Evolutionary conservation across 176 grass and related monocot genomes (phyloP), one percentile per base, ranked within the genome.

Genomic region (Aegilops sharonensis): DNA sequence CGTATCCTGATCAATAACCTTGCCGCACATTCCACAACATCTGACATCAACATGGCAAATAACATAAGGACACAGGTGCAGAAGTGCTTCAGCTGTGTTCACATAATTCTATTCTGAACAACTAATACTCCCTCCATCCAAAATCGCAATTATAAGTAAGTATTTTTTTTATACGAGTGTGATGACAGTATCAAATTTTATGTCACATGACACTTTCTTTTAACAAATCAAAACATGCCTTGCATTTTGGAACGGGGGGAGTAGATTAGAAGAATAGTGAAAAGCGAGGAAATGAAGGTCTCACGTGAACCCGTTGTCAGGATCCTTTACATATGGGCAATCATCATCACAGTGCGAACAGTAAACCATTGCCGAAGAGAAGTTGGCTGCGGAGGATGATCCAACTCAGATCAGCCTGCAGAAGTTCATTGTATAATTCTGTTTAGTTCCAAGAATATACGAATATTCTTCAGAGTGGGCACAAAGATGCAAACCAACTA

Each of bases 1-100:
- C 36, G 93, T 64, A 6, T 95, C 91, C 50, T 94, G 48, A 83
- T 98, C 95, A 71, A 98, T 74, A 84, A 98, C 87, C 85, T 90
- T 98, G 11, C 93, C 95, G 12, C 95, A 98, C 0, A 20, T 34
- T 35, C 37, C 83, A 83, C 95, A 95, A 32, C 91, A 92, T 67
- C 93, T 98, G 87, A 67, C 30, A 81, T 32, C 71, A 92, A 87
- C 25, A 92, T 32, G 47, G 23, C 15, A 59, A 80, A 54, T 18
- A 77, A 76, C 29, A 70, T 69, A 63, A 74, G 25, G 34, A 36
- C 6, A 32, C 3, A 50, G 62, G 75, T 43, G 35, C 48, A 68
- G 21, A 80, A 83, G 57, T 72, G 35, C 47, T 78, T 65, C 48
- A 77, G 79, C 47, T 15, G 27, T 27, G 71, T 37, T 37, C 45